Evolutionary conservation across 1,139 yeast genomes (phyloP).

Genomic region (Debaryomycetaceae sp.): DNA sequence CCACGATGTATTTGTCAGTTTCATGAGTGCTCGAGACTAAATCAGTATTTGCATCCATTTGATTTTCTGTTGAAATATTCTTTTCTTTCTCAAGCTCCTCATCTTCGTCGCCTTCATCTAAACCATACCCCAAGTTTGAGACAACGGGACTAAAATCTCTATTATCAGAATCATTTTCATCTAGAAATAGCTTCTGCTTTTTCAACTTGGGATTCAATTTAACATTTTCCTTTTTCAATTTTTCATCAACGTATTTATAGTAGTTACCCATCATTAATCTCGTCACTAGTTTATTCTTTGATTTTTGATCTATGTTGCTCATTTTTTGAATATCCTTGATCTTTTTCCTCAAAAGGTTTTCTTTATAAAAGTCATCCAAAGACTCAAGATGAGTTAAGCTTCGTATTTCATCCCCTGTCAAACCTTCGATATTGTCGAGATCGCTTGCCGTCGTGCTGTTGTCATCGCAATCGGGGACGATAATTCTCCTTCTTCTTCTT

Average conservation of each 20-base stretch:
- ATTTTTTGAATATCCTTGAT: conserved; percentile 56
- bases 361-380: conserved; percentile 49
- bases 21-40: background rate
- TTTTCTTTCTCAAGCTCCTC: conserved; percentile 10
- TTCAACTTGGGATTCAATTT: conserved; percentile 13
- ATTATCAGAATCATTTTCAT: conserved; percentile 3
- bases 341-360: conserved; percentile 49
- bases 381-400: conserved; percentile 38
- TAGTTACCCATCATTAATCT: conserved; percentile 75
- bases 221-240: conserved; percentile 18
- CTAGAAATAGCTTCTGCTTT: conserved; percentile 16
- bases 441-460: conserved; percentile 29
- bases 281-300: conserved; percentile 64
- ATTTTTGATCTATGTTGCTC: conserved; percentile 42
- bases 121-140: conserved; percentile 9
- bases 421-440: conserved; percentile 35
- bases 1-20: background rate
- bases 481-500: conserved; percentile 4
- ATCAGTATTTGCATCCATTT: conserved; percentile 1
- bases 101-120: conserved; percentile 16
- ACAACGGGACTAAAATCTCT: background rate
- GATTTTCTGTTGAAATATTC: background rate
- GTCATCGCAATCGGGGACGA: conserved; percentile 13
- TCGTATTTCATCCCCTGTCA: conserved; percentile 32
- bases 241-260: conserved; percentile 42